Percentiles rank a stretch among this genome's conserved stretches.
Conservation (phyloP, 495 filamentous ascomycete species). For the Podospora fimiseda region DNA sequence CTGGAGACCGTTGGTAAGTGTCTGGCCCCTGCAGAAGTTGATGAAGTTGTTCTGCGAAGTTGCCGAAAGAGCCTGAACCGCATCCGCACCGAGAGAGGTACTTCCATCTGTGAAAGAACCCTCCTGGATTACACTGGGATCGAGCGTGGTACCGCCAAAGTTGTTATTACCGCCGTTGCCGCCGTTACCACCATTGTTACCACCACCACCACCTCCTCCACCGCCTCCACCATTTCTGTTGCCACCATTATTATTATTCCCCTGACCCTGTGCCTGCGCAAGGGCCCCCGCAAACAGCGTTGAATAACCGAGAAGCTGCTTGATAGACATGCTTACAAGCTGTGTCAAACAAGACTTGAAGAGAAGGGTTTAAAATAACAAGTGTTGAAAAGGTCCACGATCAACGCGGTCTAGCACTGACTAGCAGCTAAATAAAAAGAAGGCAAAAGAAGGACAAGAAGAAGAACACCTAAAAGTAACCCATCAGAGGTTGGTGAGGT, state of each 20-base stretch:
- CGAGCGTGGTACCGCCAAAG: conserved; percentile 8
- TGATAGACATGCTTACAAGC: conserved; percentile 13
- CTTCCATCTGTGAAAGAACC: conserved; percentile 22
- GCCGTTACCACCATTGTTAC: neutral
- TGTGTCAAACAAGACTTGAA: conserved; percentile 1
- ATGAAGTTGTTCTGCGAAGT: conserved; percentile 45
- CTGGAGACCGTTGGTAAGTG: conserved; percentile 48
- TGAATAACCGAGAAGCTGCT: conserved; percentile 10
- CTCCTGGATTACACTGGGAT: conserved; percentile 18
- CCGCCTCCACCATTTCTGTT: neutral
- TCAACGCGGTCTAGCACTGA: conserved; percentile 21
- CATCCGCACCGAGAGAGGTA: conserved; percentile 19
- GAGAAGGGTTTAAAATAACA: conserved; percentile 3
- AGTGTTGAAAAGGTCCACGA: conserved; percentile 16
- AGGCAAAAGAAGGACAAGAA: conserved; percentile 8
- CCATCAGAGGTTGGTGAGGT: conserved; percentile 5
- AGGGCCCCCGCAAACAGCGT: conserved; percentile 14
- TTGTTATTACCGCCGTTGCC: conserved; percentile 6
- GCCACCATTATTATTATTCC: neutral
- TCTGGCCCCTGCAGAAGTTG: conserved; percentile 49
- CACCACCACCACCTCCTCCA: no score
- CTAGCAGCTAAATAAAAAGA: conserved; percentile 14
- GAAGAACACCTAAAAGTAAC: conserved; percentile 7
- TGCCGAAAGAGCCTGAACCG: conserved; percentile 22
- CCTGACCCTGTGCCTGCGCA: conserved; percentile 11